phyloP scores from a whole-genome alignment of 2,329 filamentous ascomycete species.

The Pseudocercospora pini-densiflorae region DNA sequence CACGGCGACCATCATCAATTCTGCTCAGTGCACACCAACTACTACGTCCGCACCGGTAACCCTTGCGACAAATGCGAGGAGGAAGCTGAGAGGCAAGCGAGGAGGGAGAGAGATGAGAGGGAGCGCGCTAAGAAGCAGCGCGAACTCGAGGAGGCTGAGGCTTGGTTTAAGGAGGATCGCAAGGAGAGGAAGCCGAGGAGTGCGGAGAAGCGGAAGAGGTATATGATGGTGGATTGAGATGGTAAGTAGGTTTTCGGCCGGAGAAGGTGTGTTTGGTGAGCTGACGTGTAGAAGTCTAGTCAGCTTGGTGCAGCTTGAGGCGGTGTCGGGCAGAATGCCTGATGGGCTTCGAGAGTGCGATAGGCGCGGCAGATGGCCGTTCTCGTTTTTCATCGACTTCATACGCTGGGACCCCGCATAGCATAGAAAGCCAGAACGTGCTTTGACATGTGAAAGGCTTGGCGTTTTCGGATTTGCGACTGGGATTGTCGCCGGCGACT shows the following conservation, averaged over 20 bases:
- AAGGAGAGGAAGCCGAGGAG: constrained; percentile 8
- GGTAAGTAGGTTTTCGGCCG: not conserved
- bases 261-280: no score
- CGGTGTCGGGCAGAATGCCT: no score
- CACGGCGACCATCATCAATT: constrained; percentile 3
- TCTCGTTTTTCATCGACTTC: no score
- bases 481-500: not conserved
- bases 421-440: not conserved
- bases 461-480: not conserved
- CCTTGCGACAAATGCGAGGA: not conserved
- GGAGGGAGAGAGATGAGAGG: not conserved
- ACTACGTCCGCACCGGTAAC: constrained; percentile 1
- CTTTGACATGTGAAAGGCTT: not conserved
- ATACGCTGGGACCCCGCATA: not conserved
- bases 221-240: not conserved
- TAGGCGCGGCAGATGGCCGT: no score
- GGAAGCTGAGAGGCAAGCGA: constrained; percentile 4
- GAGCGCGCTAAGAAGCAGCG: not conserved
- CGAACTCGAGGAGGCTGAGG: not conserved
- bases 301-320: no score
- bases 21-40: not conserved
- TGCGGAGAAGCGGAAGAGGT: not conserved
- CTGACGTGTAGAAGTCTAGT: no score
- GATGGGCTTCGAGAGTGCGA: no score
- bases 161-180: constrained; percentile 4